Evolutionary conservation across 495 filamentous ascomycete species (phyloP).

Genomic region (Pyrenula aspistea): DNA sequence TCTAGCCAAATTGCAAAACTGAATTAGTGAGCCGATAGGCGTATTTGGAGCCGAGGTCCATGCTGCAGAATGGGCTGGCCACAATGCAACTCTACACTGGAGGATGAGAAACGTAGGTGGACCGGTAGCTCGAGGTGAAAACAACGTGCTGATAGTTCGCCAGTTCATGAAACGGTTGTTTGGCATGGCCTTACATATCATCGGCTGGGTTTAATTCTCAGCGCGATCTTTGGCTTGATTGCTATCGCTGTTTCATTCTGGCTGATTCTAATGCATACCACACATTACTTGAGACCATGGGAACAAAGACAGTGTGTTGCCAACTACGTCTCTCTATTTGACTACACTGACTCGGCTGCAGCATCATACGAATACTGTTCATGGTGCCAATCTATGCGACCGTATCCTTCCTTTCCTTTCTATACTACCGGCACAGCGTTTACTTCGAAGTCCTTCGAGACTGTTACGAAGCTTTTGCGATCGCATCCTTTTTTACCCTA

Average conservation of each 20-base stretch:
- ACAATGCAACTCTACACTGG: slow-evolving; percentile 14
- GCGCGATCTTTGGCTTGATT: slow-evolving; percentile 32
- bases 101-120: slow-evolving; percentile 11
- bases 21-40: too few relatives aligned
- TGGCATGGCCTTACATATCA: slow-evolving; percentile 33
- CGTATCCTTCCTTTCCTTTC: slow-evolving; percentile 66
- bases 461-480: slow-evolving; percentile 88
- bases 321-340: slow-evolving; percentile 6
- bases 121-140: too few relatives aligned
- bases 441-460: slow-evolving; percentile 75
- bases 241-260: slow-evolving; percentile 28
- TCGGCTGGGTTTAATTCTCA: slow-evolving; percentile 30
- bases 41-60: background rate
- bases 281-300: slow-evolving; percentile 68
- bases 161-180: slow-evolving; percentile 27
- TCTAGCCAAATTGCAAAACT: too few relatives aligned
- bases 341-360: slow-evolving; percentile 11
- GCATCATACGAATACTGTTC: slow-evolving; percentile 80
- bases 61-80: slow-evolving; percentile 11
- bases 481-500: slow-evolving; percentile 83
- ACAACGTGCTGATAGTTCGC: slow-evolving; percentile 1
- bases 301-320: slow-evolving; percentile 64
- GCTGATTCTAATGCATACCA: slow-evolving; percentile 65
- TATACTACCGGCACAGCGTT: slow-evolving; percentile 66
- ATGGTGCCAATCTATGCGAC: slow-evolving; percentile 82